Evolutionary conservation across 2,329 filamentous ascomycete species (phyloP), one percentile per base, ranked within the genome.

Genomic region (Aphanoascus verrucosus): DNA sequence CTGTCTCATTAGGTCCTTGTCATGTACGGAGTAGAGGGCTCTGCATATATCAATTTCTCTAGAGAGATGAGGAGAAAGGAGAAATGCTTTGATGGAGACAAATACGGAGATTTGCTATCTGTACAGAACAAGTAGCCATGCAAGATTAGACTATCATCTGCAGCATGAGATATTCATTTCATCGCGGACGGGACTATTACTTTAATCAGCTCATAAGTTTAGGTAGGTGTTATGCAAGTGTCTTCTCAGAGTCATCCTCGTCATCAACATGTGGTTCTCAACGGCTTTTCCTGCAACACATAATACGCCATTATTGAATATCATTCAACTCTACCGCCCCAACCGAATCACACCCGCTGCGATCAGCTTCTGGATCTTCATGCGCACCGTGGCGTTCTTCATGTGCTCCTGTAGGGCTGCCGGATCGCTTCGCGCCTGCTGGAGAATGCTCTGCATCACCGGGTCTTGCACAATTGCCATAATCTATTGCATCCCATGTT

Each of bases 391-490:
- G 0, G 88, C 81, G 75, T 97, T 98, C 76, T 84, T 87, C 87
- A 98, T 95, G 72, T 98, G 94, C 70, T 98, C 91, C 68, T 94
- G 85, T 58, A 98, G 80, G 44, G 93, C 93, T 47, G 85, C 85
- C 15, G 93, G 93, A 65, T 98, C 87, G 53, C 82, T 83, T 77
- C 97, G 94, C 44, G 93, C 93, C 74, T 98, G 93, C 70, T 97
- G 90, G 54, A 97, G 81, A 61, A 96, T 96, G 60, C 85, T 86
- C 74, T 98, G 89, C 91, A 98, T 97, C 66, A 98, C 84, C 14
- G 93, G 93, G 66, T 98, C 93, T 70, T 90, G 84, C 73, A 97
- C 86, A 65, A 96, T 91, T 58, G 77, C 72, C 80, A 94, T 87
- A 68, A 97, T 95, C 83, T 61, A 60, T 52, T 38, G 17, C 38